phyloP scores from a whole-genome alignment of 2,329 filamentous ascomycete species.

The Trichoderma sp. region DNA sequence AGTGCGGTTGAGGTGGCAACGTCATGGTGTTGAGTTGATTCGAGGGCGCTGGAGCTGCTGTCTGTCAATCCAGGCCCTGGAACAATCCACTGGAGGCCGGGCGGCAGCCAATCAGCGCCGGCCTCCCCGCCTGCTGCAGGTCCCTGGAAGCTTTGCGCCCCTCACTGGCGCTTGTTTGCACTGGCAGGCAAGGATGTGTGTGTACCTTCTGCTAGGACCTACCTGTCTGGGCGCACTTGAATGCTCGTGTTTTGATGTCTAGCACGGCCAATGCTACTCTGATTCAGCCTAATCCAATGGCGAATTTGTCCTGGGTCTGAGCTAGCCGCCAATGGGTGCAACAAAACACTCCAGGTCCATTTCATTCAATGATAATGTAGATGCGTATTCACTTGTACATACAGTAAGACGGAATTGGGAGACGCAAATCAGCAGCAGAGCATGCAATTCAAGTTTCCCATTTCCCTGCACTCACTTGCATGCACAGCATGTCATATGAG shows the following conservation, averaged over 20 bases:
- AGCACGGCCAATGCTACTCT: not conserved
- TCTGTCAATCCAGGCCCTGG: not conserved
- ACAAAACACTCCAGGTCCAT: not conserved
- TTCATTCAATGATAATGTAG: not conserved
- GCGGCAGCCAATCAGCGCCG: constrained; percentile 9
- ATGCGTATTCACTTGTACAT: not conserved
- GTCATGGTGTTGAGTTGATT: constrained; percentile 17
- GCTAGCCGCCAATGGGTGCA: not conserved
- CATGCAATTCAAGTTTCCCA: no score
- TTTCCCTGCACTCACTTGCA: no score
- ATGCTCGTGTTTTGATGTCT: not conserved
- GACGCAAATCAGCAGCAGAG: not conserved
- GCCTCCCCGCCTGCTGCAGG: constrained; percentile 9
- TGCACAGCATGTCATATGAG: no score
- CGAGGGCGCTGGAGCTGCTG: not conserved
- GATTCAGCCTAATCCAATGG: not conserved
- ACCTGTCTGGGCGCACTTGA: not conserved
- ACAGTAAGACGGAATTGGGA: not conserved
- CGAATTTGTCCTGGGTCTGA: not conserved
- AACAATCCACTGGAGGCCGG: not conserved
- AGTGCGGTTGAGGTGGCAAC: constrained; percentile 1
- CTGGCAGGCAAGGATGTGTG: not conserved
- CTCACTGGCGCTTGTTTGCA: not conserved
- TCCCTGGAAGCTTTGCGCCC: constrained; percentile 8
- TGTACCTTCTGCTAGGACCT: not conserved